These are phyloP conservation scores for Oryza brachyantha DNA, from an alignment of 176 grass and related monocot species.

Conservation along the genomic window DNA sequence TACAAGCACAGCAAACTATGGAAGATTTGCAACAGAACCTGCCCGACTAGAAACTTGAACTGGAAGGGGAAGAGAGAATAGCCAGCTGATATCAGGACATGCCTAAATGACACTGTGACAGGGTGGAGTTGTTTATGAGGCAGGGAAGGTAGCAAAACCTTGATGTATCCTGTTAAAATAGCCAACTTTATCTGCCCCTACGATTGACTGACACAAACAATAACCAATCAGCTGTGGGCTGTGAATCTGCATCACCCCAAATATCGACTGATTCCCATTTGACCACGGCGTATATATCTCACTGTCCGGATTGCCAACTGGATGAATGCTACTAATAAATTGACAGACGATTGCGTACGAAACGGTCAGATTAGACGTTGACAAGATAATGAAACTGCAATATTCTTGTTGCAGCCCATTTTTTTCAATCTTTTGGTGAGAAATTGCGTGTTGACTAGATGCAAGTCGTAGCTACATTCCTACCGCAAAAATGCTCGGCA, in stretches of 20 bases:
- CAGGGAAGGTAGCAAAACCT: conserved; percentile 1
- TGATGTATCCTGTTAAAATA: background rate
- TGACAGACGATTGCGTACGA: conserved; percentile 4
- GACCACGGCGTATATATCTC: background rate
- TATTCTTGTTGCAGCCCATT: too few species aligned
- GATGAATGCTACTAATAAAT: background rate
- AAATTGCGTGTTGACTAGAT: background rate
- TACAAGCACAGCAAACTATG: background rate
- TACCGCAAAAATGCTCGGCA: background rate
- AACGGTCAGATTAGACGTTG: background rate
- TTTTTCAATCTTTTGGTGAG: background rate
- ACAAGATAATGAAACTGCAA: background rate
- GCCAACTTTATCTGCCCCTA: background rate
- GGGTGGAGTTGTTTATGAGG: background rate
- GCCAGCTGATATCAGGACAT: conserved; percentile 6
- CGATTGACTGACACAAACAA: background rate
- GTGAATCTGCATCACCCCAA: background rate
- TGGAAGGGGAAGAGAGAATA: background rate
- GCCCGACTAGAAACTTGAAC: background rate
- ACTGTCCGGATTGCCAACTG: background rate
- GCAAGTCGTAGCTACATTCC: background rate
- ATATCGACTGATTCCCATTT: background rate
- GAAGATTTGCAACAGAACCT: conserved; percentile 13
- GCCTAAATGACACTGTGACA: conserved; percentile 18
- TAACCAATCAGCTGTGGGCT: background rate